Base-by-base conservation (phyloP, 768 basidiomycete genomes). In the Suillus discolor region DNA sequence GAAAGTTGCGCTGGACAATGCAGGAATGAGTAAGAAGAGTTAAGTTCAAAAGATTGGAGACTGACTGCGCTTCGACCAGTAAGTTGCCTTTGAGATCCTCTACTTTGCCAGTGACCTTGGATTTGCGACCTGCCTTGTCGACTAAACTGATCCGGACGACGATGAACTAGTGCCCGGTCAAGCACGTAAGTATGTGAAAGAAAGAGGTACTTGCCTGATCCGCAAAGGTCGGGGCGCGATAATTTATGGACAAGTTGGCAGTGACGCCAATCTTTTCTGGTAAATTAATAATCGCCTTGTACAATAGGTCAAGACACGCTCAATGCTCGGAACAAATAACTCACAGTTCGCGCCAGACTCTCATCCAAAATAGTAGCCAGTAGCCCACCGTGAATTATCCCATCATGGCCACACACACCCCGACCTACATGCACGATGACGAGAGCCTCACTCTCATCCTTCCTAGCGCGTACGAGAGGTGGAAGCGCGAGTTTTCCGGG, bases 181-280 rank as follows among this genome's bases (percentile, higher is more conserved):
- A 42, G n/a, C 41, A 20, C 38, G 16, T 42, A n/a, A 31, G 6
- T 2, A 42, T 12, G 36, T 23, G 6, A 25, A 23, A 5, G 28
- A 0, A 51, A 20, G 15, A 38, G 3, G 28, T 36, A 65, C 78
- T 49, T 68, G 89, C 93, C 82, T 94, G 94, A 75, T 97, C 93
- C 0, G 96, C 96, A 62, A 85, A 87, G 2, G 94, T 94, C 0
- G 97, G 97, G 2, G 93, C 91, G 62, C 86, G 88, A 78, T 96
- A 99, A 71, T 89, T 88, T 59, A 98, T 76, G 5, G 83, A 83
- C 51, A 99, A 81, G 51, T 86, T 91, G 2, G 96, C 97, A 0
- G 97, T 99, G 13, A 99, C 96, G 20, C 93, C 97, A 49, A 99
- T 89, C 72, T 92, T 90, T 25, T 92, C 90, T 0, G 96, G 94